These are phyloP conservation scores for Puccinia triticina DNA, from an alignment of 1,284 basidiomycete species.

Conservation along the genomic window DNA sequence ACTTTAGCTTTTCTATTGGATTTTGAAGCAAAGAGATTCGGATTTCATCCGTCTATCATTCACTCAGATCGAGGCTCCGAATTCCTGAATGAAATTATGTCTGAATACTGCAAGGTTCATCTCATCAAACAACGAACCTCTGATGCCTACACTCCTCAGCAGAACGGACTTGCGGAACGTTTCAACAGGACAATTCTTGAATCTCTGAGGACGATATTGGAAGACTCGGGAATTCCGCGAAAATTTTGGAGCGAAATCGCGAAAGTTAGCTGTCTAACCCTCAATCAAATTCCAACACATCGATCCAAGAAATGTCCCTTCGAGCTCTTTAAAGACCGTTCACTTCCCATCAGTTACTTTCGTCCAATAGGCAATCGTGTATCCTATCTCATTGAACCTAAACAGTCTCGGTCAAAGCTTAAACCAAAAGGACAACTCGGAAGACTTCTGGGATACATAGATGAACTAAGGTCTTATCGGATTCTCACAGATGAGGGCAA, in stretches of 20 bases:
- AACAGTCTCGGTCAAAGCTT: background rate
- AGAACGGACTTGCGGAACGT: no score
- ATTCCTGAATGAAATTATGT: background rate
- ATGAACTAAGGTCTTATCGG: background rate
- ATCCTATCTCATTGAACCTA: background rate
- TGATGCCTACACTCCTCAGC: constrained; percentile 27
- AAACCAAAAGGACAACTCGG: background rate
- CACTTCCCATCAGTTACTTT: background rate
- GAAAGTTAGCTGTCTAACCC: background rate
- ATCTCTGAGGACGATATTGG: background rate
- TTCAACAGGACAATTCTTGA: background rate
- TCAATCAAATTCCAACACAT: background rate
- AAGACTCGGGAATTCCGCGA: background rate
- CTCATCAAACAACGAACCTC: background rate
- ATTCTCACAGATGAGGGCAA: background rate
- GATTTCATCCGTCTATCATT: background rate
- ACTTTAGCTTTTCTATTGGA: background rate
- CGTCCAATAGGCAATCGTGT: background rate
- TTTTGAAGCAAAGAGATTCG: background rate
- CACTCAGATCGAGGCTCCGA: constrained; percentile 2
- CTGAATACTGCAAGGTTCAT: background rate
- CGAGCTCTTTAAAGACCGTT: background rate
- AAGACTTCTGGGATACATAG: background rate
- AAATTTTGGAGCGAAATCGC: background rate
- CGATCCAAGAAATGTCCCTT: background rate